Evolutionary conservation across 2,329 filamentous ascomycete genomes (phyloP).

Genomic region (Alternaria gansuensis): DNA sequence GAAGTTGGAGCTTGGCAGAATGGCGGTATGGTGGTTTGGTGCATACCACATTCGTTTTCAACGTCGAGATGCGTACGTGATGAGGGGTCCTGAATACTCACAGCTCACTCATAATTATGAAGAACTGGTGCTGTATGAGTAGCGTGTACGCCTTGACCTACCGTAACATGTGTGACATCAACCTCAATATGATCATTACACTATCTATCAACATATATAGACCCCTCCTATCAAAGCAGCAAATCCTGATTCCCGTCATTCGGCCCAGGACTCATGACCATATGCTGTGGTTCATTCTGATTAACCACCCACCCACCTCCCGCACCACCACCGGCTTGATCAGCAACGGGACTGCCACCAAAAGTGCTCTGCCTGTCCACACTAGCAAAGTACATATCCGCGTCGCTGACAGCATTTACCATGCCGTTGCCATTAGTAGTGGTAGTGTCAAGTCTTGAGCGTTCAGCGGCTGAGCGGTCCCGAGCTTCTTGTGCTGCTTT

Average conservation of each 20-base stretch:
- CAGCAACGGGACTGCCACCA: constrained; percentile 47
- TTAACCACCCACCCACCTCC: constrained; percentile 51
- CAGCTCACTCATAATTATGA: background rate
- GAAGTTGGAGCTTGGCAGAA: background rate
- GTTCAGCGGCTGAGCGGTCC: constrained; percentile 45
- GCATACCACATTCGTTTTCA: background rate
- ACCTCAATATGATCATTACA: constrained; percentile 7
- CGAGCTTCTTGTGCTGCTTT: constrained; percentile 55
- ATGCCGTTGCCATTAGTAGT: constrained; percentile 59
- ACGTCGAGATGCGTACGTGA: background rate
- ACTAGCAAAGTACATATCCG: constrained; percentile 87
- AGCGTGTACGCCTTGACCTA: background rate
- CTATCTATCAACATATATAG: constrained; percentile 2
- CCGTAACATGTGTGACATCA: background rate
- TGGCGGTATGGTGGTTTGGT: background rate
- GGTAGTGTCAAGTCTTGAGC: constrained; percentile 40
- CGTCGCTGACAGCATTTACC: constrained; percentile 78
- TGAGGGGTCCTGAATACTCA: background rate
- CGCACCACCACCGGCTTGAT: constrained; percentile 32
- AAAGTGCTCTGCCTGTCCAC: constrained; percentile 50
- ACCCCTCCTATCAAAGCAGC: constrained; percentile 29
- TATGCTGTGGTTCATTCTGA: constrained; percentile 46
- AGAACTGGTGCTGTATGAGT: background rate
- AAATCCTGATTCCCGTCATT: constrained; percentile 46
- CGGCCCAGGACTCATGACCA: constrained; percentile 41